Percentiles rank a stretch among this genome's conserved stretches.
Conservation (phyloP, 208 protist species). For the Tritrichomonas foetus region DNA sequence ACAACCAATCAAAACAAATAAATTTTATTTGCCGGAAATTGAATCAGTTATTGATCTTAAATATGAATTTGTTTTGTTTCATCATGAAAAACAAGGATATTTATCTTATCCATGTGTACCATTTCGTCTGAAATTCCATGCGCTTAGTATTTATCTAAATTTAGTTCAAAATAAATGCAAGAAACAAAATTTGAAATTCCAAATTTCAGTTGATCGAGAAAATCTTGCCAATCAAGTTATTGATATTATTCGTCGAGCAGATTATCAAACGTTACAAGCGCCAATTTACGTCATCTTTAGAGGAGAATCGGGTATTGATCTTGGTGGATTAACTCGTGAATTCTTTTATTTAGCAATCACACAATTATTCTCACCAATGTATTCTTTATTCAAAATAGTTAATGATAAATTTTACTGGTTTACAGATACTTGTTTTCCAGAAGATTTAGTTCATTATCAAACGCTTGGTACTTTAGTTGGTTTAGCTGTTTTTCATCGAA, state of each 20-base stretch:
- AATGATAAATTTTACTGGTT: constrained; percentile 66
- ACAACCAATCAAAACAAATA: too few relatives aligned
- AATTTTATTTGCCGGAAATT: too few relatives aligned
- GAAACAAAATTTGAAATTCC: too few relatives aligned
- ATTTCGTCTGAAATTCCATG: neutral
- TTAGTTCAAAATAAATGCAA: too few relatives aligned
- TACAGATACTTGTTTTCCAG: constrained; percentile 64
- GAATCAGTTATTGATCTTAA: too few relatives aligned
- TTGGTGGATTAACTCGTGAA: constrained; percentile 83
- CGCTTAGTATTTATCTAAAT: neutral
- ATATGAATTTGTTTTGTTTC: too few relatives aligned
- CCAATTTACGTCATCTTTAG: constrained; percentile 58
- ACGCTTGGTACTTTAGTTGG: constrained; percentile 62
- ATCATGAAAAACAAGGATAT: too few relatives aligned
- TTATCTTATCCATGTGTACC: neutral
- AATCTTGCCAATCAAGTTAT: neutral
- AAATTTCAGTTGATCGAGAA: neutral
- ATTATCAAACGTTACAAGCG: neutral
- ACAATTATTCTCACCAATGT: constrained; percentile 75
- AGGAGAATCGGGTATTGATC: constrained; percentile 81
- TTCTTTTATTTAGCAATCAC: constrained; percentile 82
- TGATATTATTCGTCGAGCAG: neutral
- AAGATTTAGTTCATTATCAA: neutral
- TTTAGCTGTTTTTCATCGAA: constrained; percentile 80
- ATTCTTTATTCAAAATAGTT: constrained; percentile 70